Evolutionary conservation across 2,329 filamentous ascomycete genomes (phyloP).

Genomic region (Zasmidium citrigriseum): DNA sequence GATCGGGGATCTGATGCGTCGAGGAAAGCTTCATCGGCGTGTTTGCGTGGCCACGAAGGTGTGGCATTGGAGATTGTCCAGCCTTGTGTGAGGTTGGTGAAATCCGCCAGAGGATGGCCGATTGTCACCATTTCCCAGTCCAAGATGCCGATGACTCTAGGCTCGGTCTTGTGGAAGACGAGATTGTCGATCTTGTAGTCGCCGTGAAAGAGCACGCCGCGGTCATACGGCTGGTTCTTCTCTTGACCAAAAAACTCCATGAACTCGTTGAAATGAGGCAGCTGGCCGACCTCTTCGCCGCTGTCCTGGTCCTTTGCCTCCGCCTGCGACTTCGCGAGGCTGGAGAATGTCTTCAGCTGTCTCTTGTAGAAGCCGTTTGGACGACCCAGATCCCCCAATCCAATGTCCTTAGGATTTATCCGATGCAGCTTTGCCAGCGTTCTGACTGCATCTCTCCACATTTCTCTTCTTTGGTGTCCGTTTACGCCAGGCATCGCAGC

Average conservation of each 20-base stretch:
- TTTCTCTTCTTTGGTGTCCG: slow-evolving; percentile 67
- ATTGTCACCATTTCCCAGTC: slow-evolving; percentile 99
- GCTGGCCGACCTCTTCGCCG: slow-evolving; percentile 71
- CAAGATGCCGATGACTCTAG: slow-evolving; percentile 85
- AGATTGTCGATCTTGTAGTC: slow-evolving; percentile 81
- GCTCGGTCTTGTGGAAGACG: slow-evolving; percentile 81
- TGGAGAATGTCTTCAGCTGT: slow-evolving; percentile 79
- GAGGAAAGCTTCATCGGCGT: slow-evolving; percentile 28
- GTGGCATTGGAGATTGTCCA: slow-evolving; percentile 30
- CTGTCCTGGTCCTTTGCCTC: slow-evolving; percentile 75
- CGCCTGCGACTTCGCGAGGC: slow-evolving; percentile 77
- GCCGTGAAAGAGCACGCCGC: slow-evolving; percentile 80
- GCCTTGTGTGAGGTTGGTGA: slow-evolving; percentile 68
- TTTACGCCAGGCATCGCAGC: slow-evolving; percentile 74
- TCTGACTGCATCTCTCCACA: slow-evolving; percentile 83
- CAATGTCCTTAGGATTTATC: slow-evolving; percentile 66
- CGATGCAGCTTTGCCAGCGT: slow-evolving; percentile 85
- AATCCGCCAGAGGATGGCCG: slow-evolving; percentile 90
- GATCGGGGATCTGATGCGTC: slow-evolving; percentile 16
- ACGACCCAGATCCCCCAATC: slow-evolving; percentile 73
- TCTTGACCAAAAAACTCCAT: slow-evolving; percentile 74
- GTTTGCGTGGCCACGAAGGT: slow-evolving; percentile 28
- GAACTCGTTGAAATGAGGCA: slow-evolving; percentile 82
- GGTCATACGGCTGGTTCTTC: slow-evolving; percentile 71
- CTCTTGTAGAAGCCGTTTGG: slow-evolving; percentile 77